These are phyloP conservation scores for Lunularia cruciata DNA, from an alignment of 225 moss, liverwort and hornwort genomes.

Conservation along the genomic window DNA sequence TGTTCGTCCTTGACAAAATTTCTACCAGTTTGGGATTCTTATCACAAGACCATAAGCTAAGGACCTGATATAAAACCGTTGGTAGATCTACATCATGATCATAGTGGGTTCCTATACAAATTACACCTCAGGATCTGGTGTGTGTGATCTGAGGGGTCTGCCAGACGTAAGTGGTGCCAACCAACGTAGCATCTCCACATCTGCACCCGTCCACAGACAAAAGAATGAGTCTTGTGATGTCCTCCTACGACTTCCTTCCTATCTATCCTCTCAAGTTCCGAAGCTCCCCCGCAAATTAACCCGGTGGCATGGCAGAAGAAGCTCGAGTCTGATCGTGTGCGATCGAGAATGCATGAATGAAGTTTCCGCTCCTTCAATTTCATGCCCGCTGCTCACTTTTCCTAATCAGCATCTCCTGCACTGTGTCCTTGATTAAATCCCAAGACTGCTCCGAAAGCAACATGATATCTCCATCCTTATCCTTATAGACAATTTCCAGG, in stretches of 20 bases:
- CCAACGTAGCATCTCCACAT: constrained; percentile 4
- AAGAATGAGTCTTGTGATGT: constrained; percentile 6
- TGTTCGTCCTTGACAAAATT: constrained; percentile 1
- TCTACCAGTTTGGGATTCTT: neutral
- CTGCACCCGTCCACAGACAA: constrained; percentile 11
- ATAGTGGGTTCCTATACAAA: constrained; percentile 13
- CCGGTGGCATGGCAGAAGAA: constrained; percentile 1
- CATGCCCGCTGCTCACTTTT: constrained; percentile 31
- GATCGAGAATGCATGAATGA: neutral
- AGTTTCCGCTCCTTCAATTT: constrained; percentile 8
- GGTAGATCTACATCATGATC: constrained; percentile 12
- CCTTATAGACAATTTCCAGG: constrained; percentile 51
- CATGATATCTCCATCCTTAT: constrained; percentile 47
- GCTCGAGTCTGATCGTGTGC: neutral
- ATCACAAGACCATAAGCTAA: neutral
- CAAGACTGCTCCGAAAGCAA: constrained; percentile 48
- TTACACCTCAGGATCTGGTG: constrained; percentile 17
- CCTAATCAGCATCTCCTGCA: constrained; percentile 48
- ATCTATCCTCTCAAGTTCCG: neutral
- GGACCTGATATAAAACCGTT: neutral
- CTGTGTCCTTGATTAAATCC: constrained; percentile 43
- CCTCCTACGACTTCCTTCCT: constrained; percentile 4
- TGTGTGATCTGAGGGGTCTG: constrained; percentile 17
- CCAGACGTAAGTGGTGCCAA: constrained; percentile 12
- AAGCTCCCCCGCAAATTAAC: neutral